phyloP scores from a whole-genome alignment of 2,329 filamentous ascomycete genomes.

The Lasiodiplodia hormozganensis region DNA sequence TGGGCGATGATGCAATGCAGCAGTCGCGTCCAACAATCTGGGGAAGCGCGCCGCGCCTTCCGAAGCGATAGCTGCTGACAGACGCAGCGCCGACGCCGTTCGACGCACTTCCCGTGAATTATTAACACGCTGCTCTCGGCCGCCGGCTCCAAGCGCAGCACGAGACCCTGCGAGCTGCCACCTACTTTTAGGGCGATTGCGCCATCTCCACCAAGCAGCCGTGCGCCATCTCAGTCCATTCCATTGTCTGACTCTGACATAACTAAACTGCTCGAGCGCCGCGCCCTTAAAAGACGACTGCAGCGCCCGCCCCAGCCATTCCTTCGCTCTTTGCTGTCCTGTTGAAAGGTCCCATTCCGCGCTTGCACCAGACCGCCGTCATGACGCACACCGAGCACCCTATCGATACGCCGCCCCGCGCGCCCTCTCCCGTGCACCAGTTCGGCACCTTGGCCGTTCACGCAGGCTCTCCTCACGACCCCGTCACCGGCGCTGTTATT shows the following conservation, averaged over 20 bases:
- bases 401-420: constrained; percentile 76
- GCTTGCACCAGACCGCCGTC: constrained; percentile 24
- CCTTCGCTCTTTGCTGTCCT: background rate
- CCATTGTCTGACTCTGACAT: constrained; percentile 28
- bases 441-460: constrained; percentile 97
- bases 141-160: background rate
- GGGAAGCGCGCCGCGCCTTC: constrained; percentile 19
- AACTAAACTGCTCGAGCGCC: constrained; percentile 12
- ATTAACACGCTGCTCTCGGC: constrained; percentile 7
- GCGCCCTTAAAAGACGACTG: background rate
- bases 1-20: constrained; percentile 26
- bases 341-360: background rate
- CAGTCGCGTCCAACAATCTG: constrained; percentile 13
- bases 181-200: constrained; percentile 24
- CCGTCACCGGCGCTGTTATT: constrained; percentile 92
- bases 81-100: background rate
- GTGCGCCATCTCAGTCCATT: constrained; percentile 18
- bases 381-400: constrained; percentile 58
- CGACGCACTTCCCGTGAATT: constrained; percentile 12
- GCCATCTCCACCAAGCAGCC: constrained; percentile 22
- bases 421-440: constrained; percentile 74
- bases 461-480: constrained; percentile 89
- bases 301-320: background rate
- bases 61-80: constrained; percentile 16
- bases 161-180: constrained; percentile 10